Conservation (phyloP, 139 green algal genomes). For the Volvox africanus region DNA sequence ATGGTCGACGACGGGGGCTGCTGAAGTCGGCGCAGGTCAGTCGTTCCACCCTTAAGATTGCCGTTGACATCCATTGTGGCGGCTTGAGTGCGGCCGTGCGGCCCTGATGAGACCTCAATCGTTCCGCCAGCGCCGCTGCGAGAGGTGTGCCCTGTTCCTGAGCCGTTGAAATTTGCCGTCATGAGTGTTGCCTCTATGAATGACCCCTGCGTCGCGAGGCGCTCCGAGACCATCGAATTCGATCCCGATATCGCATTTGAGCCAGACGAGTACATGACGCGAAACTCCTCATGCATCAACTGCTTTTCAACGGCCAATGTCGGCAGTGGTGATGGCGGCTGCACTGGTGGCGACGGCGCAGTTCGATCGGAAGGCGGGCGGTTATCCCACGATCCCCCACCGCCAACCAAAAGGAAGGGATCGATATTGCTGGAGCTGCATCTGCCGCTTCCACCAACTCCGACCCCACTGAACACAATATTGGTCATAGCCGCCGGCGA, state of each 20-base stretch:
- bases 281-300: neutral
- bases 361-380: neutral
- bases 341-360: no score
- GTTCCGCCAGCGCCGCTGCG: neutral
- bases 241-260: neutral
- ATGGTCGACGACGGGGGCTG: neutral
- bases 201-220: neutral
- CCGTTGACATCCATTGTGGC: neutral
- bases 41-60: neutral
- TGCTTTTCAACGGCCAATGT: neutral
- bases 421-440: neutral
- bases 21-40: neutral
- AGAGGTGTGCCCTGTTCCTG: no score
- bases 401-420: neutral
- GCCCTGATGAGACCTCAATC: neutral
- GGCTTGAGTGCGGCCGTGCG: neutral
- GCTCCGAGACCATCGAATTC: neutral
- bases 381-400: neutral
- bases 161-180: neutral
- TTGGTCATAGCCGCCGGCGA: neutral
- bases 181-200: slow-evolving; percentile 4
- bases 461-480: neutral
- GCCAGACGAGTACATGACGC: neutral
- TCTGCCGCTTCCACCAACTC: neutral
- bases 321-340: no score